Evolutionary conservation across 2,329 filamentous ascomycete genomes (phyloP), one percentile per base, ranked within the genome.

Genomic region (Colletotrichum euphorbiae): DNA sequence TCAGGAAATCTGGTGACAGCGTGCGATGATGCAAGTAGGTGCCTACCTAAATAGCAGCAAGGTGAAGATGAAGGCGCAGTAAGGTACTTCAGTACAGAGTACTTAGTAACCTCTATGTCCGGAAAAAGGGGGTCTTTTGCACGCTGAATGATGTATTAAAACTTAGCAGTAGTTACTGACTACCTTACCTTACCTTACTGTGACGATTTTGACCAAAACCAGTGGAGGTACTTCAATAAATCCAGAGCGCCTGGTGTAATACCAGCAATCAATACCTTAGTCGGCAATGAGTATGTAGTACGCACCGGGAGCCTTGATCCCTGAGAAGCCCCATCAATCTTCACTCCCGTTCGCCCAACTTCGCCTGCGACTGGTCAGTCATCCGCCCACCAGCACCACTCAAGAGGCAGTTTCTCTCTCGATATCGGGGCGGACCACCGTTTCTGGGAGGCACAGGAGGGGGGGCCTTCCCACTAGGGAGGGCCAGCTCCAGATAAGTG

Each of bases 221-320:
- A n/a, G n/a, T n/a, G n/a, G n/a, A n/a, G n/a, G n/a, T 13, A 13
- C 15, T 50, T 21, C 21, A 50, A 9, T 24, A 50, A 1, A 24
- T 50, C 21, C 46, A 50, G 28, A 28, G 28, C 28, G 12, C 46
- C 11, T 38, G n/a, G n/a, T n/a, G n/a, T 12, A 36, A 50, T 15
- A 3, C 19, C 28, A 28, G 0, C 21, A 50, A n/a, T 28, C 28
- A 38, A 38, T 38, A n/a, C n/a, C n/a, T n/a, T n/a, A 15, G 9
- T 38, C 36, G 36, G 36, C 9, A 8, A 38, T 38, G 13, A 11
- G 9, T 38, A n/a, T n/a, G n/a, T n/a, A n/a, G n/a, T 38, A 8
- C 57, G 46, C 56, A 51, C 63, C 55, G 42, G 48, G 57, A 66
- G 58, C 40, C 64, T 46, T 62, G 51, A 63, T 52, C 64, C 64